Conservation (phyloP, 2,329 filamentous ascomycete genomes). For the Diaporthe vaccinii region DNA sequence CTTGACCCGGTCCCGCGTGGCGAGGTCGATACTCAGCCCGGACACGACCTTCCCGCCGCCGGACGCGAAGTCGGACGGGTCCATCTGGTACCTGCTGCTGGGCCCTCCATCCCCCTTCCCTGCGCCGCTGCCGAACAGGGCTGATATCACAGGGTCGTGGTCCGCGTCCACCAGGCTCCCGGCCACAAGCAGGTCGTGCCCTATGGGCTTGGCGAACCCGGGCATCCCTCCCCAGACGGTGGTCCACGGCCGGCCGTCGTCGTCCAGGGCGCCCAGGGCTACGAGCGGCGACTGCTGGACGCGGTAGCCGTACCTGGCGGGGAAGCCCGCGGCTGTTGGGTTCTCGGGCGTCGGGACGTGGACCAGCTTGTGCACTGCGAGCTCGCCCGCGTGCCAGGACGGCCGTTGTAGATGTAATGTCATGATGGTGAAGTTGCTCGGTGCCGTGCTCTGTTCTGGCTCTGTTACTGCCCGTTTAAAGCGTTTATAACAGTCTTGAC, state of each 20-base stretch:
- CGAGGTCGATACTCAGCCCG: constrained; percentile 74
- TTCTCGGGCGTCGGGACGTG: constrained; percentile 71
- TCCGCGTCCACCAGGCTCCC: constrained; percentile 70
- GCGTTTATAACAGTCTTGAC: fast-evolving
- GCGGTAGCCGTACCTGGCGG: constrained; percentile 70
- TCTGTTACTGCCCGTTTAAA: not conserved
- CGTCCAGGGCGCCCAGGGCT: constrained; percentile 80
- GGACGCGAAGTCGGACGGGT: constrained; percentile 50
- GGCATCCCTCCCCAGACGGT: constrained; percentile 81
- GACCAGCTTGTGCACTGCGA: constrained; percentile 73
- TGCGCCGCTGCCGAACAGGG: constrained; percentile 62
- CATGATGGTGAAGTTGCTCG: not conserved
- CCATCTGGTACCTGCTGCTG: constrained; percentile 58
- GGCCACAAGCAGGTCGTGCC: constrained; percentile 74
- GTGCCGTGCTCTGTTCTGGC: not conserved
- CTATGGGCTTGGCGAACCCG: constrained; percentile 76
- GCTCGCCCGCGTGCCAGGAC: constrained; percentile 76
- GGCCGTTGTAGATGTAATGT: constrained; percentile 29
- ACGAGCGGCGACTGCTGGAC: constrained; percentile 75
- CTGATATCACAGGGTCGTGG: constrained; percentile 78
- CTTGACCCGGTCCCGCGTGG: constrained; percentile 79
- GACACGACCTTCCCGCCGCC: constrained; percentile 58
- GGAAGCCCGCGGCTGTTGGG: constrained; percentile 75
- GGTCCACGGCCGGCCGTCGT: constrained; percentile 77
- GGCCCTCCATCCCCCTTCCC: constrained; percentile 49